Conservation (phyloP, 2,329 filamentous ascomycete genomes). For the Chaetomium strumarium region DNA sequence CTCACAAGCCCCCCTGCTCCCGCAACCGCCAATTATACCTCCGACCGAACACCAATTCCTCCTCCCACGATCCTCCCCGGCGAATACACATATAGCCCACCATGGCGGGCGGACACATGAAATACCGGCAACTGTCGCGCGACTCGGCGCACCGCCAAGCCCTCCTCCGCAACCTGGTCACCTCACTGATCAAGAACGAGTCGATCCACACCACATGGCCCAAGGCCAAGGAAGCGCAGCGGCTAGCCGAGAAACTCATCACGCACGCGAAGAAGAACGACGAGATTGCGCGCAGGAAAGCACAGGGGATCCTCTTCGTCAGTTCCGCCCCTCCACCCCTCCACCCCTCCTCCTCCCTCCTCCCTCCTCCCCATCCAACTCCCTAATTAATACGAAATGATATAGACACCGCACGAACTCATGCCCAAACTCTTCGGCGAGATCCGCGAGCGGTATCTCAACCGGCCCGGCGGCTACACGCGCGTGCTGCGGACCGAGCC, state of each 20-base stretch:
- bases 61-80: neutral
- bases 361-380: neutral
- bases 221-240: constrained; percentile 96
- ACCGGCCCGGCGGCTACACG: constrained; percentile 86
- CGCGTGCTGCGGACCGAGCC: constrained; percentile 90
- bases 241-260: constrained; percentile 88
- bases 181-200: constrained; percentile 88
- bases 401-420: constrained; percentile 59
- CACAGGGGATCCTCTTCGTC: constrained; percentile 83
- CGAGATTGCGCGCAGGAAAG: constrained; percentile 67
- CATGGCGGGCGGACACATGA: constrained; percentile 88
- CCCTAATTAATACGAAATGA: neutral
- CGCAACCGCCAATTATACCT: neutral
- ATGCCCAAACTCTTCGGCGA: constrained; percentile 85
- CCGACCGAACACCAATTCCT: neutral
- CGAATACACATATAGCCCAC: constrained; percentile 20
- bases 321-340: constrained; percentile 45
- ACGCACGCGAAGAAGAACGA: constrained; percentile 92
- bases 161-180: constrained; percentile 90
- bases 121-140: constrained; percentile 84
- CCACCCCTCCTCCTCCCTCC: constrained; percentile 30
- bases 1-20: neutral
- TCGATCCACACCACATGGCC: constrained; percentile 91
- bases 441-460: constrained; percentile 70
- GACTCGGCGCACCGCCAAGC: constrained; percentile 83